Conservation (phyloP, 495 filamentous ascomycete species). For the Aspergillus hancockii region DNA sequence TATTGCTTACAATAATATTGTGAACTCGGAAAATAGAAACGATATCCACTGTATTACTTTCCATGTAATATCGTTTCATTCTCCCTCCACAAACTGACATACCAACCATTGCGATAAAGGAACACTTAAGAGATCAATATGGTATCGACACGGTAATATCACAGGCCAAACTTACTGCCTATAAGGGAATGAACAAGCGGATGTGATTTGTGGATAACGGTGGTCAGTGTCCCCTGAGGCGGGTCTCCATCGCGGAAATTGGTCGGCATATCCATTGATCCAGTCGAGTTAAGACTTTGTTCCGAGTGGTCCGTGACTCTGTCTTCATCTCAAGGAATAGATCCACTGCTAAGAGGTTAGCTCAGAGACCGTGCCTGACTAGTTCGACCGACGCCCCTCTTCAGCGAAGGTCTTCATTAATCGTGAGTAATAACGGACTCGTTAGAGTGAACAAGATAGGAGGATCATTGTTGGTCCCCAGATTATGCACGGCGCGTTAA, state of each 20-base stretch:
- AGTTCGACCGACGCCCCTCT: conserved; percentile 12
- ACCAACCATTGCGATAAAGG: no score
- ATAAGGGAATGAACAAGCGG: neutral
- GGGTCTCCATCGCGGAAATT: conserved; percentile 17
- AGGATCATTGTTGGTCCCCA: conserved; percentile 1
- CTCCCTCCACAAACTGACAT: no score
- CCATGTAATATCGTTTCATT: no score
- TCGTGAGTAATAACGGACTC: conserved; percentile 6
- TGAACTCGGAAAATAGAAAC: neutral
- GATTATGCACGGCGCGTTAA: neutral
- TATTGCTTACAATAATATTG: neutral
- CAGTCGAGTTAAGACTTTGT: conserved; percentile 1
- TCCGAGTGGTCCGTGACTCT: conserved; percentile 5
- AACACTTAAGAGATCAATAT: neutral
- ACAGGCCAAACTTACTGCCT: neutral
- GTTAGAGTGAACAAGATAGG: neutral
- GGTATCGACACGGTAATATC: neutral
- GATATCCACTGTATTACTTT: neutral
- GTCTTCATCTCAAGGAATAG: conserved; percentile 10
- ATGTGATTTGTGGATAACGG: conserved; percentile 10
- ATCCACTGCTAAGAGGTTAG: conserved; percentile 16
- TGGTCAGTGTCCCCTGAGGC: conserved; percentile 12
- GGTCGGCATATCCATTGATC: conserved; percentile 2
- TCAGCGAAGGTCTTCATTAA: conserved; percentile 9
- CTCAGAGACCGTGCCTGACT: conserved; percentile 20